Conservation (phyloP, 169 alveolate species). For the Cardiosporidium cionae region DNA sequence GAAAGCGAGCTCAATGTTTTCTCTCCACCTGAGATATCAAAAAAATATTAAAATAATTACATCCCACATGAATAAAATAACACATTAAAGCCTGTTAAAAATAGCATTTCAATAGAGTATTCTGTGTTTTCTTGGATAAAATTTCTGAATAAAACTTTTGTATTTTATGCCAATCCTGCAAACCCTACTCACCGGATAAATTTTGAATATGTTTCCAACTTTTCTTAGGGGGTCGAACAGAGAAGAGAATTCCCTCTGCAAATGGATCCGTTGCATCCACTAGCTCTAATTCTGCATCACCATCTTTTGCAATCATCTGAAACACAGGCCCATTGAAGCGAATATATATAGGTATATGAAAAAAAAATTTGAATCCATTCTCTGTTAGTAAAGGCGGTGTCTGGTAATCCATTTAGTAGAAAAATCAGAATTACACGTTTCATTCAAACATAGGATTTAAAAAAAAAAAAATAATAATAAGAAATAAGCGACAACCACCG, state of each 20-base stretch:
- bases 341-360: not conserved
- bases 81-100: too few species aligned
- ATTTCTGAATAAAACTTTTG: too few species aligned
- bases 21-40: constrained; percentile 91
- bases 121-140: too few species aligned
- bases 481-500: not conserved
- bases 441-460: not conserved
- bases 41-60: too few species aligned
- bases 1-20: constrained; percentile 92
- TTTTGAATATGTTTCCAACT: constrained; percentile 94
- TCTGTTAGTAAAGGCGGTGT: too few species aligned
- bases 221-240: constrained; percentile 95
- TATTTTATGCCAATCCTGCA: too few species aligned
- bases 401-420: not conserved
- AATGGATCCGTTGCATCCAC: constrained; percentile 93
- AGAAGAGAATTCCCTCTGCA: constrained; percentile 91
- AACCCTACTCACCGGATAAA: constrained; percentile 84
- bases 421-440: not conserved
- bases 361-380: not conserved
- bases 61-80: too few species aligned
- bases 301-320: constrained; percentile 82
- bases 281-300: constrained; percentile 97
- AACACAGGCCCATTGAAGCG: too few species aligned
- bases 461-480: not conserved
- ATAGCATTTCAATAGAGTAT: too few species aligned